Conservation (phyloP, 1,139 yeast species). For the Arxiozyma bovina region DNA sequence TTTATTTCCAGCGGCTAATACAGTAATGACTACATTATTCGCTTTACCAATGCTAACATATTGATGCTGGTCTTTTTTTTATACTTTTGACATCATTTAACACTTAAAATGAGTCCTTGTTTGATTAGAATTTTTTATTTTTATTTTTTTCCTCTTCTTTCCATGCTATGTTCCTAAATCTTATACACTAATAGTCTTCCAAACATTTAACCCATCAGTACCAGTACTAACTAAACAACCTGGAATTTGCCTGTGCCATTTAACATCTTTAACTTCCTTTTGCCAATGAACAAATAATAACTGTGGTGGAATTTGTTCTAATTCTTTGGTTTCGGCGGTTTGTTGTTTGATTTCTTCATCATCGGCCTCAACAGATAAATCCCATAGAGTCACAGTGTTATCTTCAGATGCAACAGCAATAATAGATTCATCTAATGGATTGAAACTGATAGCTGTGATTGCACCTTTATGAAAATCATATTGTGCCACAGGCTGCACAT, state of each 20-base stretch:
- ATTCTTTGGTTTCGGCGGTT: slow-evolving; percentile 55
- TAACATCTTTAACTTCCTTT: slow-evolving; percentile 90
- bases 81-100: background rate
- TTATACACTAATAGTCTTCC: slow-evolving; percentile 94
- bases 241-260: slow-evolving; percentile 96
- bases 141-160: background rate
- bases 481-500: slow-evolving; percentile 76
- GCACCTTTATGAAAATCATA: slow-evolving; percentile 94
- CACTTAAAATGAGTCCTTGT: background rate
- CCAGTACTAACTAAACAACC: slow-evolving; percentile 94
- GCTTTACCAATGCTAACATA: background rate
- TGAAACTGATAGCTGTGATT: slow-evolving; percentile 85
- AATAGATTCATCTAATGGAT: slow-evolving; percentile 91
- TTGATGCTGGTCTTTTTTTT: background rate
- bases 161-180: slow-evolving; percentile 2
- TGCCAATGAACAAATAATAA: slow-evolving; percentile 97
- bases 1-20: background rate
- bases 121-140: too few relatives aligned
- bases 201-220: slow-evolving; percentile 84
- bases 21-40: background rate
- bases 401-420: slow-evolving; percentile 95
- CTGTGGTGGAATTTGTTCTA: slow-evolving; percentile 91
- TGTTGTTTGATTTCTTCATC: slow-evolving; percentile 87
- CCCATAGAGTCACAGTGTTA: slow-evolving; percentile 95
- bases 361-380: slow-evolving; percentile 91